Evolutionary conservation across 164 flowering plant genomes (phyloP).

Genomic region (Kalanchoe fedtschenkoi): DNA sequence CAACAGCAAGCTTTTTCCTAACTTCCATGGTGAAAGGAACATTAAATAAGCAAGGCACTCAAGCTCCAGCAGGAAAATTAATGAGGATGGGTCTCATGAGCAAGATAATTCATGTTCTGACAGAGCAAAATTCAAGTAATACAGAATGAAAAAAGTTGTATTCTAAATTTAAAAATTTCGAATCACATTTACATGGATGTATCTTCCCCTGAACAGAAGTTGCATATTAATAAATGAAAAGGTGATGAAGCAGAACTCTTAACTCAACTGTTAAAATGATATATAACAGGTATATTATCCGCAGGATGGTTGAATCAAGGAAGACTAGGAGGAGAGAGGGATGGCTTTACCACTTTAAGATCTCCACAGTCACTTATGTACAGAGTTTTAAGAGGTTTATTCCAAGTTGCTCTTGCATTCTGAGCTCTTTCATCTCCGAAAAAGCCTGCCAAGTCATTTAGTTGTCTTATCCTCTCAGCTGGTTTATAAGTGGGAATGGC

Average conservation of each 20-base stretch:
- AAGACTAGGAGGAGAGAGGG: slow-evolving; percentile 54
- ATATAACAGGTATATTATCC: too few species aligned
- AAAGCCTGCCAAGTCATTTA: slow-evolving; percentile 77
- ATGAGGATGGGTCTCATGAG: too few species aligned
- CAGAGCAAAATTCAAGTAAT: neutral
- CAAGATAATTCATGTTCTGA: neutral
- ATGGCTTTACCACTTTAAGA: slow-evolving; percentile 67
- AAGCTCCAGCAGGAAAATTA: too few species aligned
- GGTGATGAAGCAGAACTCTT: neutral
- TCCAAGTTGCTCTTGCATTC: slow-evolving; percentile 75
- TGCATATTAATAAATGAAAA: slow-evolving; percentile 2
- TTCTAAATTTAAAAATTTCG: neutral
- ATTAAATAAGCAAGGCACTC: too few species aligned
- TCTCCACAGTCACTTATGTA: slow-evolving; percentile 89
- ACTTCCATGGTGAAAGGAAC: too few species aligned
- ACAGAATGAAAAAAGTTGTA: neutral
- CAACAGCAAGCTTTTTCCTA: too few species aligned
- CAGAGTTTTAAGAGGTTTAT: slow-evolving; percentile 72
- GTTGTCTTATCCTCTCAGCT: slow-evolving; percentile 59
- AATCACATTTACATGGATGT: slow-evolving; percentile 2
- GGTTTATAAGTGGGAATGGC: slow-evolving; percentile 83
- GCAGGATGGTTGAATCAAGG: slow-evolving; percentile 26
- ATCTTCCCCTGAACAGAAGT: neutral
- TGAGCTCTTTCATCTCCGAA: slow-evolving; percentile 92
- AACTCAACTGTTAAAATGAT: neutral